Evolutionary conservation across 2,329 filamentous ascomycete species (phyloP), one percentile per base, ranked within the genome.

Genomic region (Ilyonectria robusta): DNA sequence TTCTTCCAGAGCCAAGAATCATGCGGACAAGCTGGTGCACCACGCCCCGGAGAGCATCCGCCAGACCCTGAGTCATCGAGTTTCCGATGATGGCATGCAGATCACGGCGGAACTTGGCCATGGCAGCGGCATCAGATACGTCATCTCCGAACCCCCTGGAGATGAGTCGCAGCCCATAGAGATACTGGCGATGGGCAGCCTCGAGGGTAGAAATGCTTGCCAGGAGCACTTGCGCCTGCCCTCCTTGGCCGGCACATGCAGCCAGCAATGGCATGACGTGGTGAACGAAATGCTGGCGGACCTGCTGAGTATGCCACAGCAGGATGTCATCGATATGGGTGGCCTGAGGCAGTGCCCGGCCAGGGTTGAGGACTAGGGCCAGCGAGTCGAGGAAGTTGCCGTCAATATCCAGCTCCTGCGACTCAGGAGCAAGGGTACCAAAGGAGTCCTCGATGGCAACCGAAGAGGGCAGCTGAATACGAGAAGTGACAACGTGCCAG

Each of bases 61-160:
- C 83, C 55, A 92, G 81, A 4, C 84, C 81, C 42, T 81, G 81
- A 3, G 86, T 87, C 65, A 89, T 84, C 10, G 90, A 90, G 76
- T 92, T 91, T 50, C 88, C 86, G 68, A 93, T 86, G 23, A 92
- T 83, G 23, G 90, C 89, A 73, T 92, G 86, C 11, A 93, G 78
- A 69, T 93, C 90, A 55, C 86, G 82, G 17, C 82, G 83, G 73
- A 93, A 92, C 62, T 86, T 87, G 59, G 75, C 76, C 8, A 84
- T 79, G 44, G 82, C 82, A 35, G 78, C 76, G 51, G 79, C 77
- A 60, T 80, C 82, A 29, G 76, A 72, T 35, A 75, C 77, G 50
- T 77, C 77, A 29, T 79, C 78, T 11, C 82, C 78, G 69, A 87
- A 82, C 21, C 83, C 83, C 63, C 84, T 82, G 35, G 84, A 74